Conservation (phyloP, 192 early-diverging fungal genomes). For the Coemansia sp. region DNA sequence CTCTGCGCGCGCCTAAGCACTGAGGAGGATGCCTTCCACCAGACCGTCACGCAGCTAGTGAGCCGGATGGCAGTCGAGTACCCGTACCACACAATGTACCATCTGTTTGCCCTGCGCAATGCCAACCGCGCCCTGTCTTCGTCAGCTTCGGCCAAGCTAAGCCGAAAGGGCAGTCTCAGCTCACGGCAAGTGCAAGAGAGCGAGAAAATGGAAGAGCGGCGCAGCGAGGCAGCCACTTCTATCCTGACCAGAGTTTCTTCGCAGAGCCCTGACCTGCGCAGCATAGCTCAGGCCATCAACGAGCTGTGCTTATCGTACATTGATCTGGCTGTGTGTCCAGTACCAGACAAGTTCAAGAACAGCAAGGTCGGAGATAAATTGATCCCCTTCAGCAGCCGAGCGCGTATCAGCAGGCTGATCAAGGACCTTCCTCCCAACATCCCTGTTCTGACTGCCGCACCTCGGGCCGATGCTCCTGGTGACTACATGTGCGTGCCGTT, state of each 20-base stretch:
- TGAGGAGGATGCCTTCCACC: constrained; percentile 32
- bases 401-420: constrained; percentile 36
- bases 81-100: constrained; percentile 48
- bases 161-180: constrained; percentile 15
- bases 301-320: constrained; percentile 45
- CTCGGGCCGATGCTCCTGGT: constrained; percentile 27
- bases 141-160: neutral
- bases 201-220: constrained; percentile 48
- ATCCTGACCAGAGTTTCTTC: constrained; percentile 28
- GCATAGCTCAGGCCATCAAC: constrained; percentile 42
- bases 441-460: constrained; percentile 43
- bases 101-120: constrained; percentile 53
- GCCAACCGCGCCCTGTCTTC: constrained; percentile 35
- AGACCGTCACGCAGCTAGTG: constrained; percentile 24
- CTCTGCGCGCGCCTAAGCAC: constrained; percentile 53
- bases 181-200: constrained; percentile 26
- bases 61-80: constrained; percentile 46
- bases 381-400: constrained; percentile 27
- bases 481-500: constrained; percentile 50
- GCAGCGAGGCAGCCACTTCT: constrained; percentile 38
- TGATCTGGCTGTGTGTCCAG: constrained; percentile 39
- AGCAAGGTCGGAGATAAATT: constrained; percentile 27
- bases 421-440: constrained; percentile 35
- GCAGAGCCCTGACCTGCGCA: constrained; percentile 20
- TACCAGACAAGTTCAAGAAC: constrained; percentile 45